phyloP scores from a whole-genome alignment of 2,329 filamentous ascomycete species.

The Neonectria coccinea region DNA sequence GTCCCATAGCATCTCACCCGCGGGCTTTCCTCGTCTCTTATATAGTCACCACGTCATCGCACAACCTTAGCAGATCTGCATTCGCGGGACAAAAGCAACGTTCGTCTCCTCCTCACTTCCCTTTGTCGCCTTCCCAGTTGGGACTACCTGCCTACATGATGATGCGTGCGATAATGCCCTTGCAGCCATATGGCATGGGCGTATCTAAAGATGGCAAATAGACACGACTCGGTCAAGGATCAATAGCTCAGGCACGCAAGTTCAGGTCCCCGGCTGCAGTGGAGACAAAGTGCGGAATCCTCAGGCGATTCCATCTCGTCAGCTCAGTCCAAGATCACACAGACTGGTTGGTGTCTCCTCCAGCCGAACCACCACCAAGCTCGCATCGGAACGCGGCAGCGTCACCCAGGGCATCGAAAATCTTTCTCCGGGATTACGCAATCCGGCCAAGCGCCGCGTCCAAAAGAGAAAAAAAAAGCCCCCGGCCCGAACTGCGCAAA shows the following conservation, averaged over 20 bases:
- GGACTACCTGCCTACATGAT: not conserved
- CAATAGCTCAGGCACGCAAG: not conserved
- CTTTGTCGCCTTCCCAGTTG: not conserved
- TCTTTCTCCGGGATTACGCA: not conserved
- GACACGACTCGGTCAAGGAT: not conserved
- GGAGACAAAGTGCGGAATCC: not conserved
- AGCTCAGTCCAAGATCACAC: not conserved
- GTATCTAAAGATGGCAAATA: not conserved
- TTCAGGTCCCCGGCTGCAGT: not conserved
- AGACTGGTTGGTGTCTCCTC: no score
- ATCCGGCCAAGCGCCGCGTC: not conserved
- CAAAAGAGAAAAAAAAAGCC: not conserved
- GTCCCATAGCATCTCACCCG: no score
- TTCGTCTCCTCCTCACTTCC: not conserved
- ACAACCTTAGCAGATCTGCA: not conserved
- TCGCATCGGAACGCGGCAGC: not conserved
- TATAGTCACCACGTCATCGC: not conserved
- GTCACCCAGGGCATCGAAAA: not conserved
- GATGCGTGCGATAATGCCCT: not conserved
- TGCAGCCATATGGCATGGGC: constrained; percentile 2
- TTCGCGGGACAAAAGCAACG: not conserved
- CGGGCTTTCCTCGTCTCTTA: not conserved
- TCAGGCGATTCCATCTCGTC: not conserved
- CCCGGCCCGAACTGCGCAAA: not conserved
- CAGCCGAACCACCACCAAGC: no score